Base-by-base conservation (phyloP, 1,139 yeast species). In the Pichia sp. region DNA sequence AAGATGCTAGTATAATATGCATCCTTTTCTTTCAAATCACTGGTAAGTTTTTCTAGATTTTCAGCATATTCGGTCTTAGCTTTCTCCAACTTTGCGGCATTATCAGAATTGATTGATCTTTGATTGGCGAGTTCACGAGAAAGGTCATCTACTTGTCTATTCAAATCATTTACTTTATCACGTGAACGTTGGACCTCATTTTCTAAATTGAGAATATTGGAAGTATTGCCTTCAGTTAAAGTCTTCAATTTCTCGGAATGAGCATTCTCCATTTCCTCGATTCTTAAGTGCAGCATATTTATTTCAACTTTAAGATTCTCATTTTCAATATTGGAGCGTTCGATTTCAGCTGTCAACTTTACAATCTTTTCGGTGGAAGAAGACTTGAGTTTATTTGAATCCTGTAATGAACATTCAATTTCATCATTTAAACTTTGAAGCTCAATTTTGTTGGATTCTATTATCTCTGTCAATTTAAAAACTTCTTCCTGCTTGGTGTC, bases 401-500 rank as follows among this genome's bases (percentile, higher is more conserved):
- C 33, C 10, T 31, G 9, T 10, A 31, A 31, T 8, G 33, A 31
- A 2, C 23, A 16, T 16, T 16, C 23, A 16, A 16, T 16, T 16
- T 16, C 23, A 8, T 31, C 10, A 31, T 31, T 31, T 31, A 31
- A 31, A 31, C 2, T 31, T 16, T 16, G 23, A 16, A 16, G 23
- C 23, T 16, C 23, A 16, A 16, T 16, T 16, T 16, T 16, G 23
- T 16, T 16, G 23, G 23, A 16, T 16, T 16, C 23, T 16, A 16
- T 16, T 16, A 16, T 16, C 33, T 31, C 11, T 31, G 33, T 23
- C 36, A 34, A 34, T 34, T 34, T 23, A 10, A 23, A 7, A 43
- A 52, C 7, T 29, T 37, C 33, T 38, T 45, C n/a, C 40, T 52
- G 7, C 28, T 55, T 49, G 1, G 6, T 23, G 27, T 42, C 33